Percentiles rank a stretch among this genome's conserved stretches.
These are phyloP conservation scores for thale cress (Arabidopsis thaliana) DNA, from an alignment of 345 rosid species.

Conservation along the genomic window TAIR10.1 NC_003070.9:27156501-27157000, in stretches of 20 bases:
- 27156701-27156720: neutral
- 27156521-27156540: slow-evolving; percentile 85
- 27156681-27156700: too few species aligned
- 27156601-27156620: neutral
- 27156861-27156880: slow-evolving; percentile 47
- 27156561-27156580: neutral
- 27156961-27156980: neutral
- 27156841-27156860: slow-evolving; percentile 46
- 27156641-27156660: slow-evolving; percentile 19
- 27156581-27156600: neutral
- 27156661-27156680: neutral
- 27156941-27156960: neutral
- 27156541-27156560: neutral
- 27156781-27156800: slow-evolving; percentile 48
- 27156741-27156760: slow-evolving; percentile 32
- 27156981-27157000: neutral
- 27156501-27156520: slow-evolving; percentile 77
- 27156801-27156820: slow-evolving; percentile 45
- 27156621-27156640: neutral
- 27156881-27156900: slow-evolving; percentile 44
- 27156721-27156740: neutral
- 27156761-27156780: slow-evolving; percentile 43
- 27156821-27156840: slow-evolving; percentile 44
- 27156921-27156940: neutral
- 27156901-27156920: slow-evolving; percentile 55